A percentile compares a stretch with the other conserved stretches of the same genome.
Conservation (phyloP, 1,284 basidiomycete genomes). For the Cutaneotrichosporon cavernicola region DNA sequence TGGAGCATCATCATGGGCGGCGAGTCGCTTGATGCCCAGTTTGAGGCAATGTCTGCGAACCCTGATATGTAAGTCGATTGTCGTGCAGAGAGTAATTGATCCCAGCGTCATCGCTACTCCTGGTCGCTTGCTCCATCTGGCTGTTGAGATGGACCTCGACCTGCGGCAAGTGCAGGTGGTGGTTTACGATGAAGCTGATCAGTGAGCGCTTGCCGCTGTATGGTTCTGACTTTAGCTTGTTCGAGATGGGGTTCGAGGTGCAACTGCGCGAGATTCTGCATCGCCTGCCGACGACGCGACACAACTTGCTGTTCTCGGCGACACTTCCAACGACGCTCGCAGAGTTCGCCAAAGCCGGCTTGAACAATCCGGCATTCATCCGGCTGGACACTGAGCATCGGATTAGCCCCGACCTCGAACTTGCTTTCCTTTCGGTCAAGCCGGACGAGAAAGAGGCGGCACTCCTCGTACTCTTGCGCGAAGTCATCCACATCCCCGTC, state of each 20-base stretch:
- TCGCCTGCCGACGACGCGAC: constrained; percentile 79
- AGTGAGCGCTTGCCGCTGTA: constrained; percentile 32
- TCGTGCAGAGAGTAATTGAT: constrained; percentile 1
- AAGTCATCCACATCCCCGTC: constrained; percentile 79
- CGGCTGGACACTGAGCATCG: constrained; percentile 94
- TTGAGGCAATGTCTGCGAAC: constrained; percentile 89
- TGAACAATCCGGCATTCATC: constrained; percentile 90
- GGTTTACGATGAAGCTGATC: constrained; percentile 97
- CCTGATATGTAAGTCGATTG: constrained; percentile 79
- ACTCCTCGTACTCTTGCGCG: constrained; percentile 76
- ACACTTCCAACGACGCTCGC: constrained; percentile 94
- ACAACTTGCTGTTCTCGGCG: constrained; percentile 93
- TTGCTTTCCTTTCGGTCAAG: constrained; percentile 93
- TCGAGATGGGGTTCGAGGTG: constrained; percentile 96
- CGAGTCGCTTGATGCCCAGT: constrained; percentile 93
- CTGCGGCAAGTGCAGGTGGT: constrained; percentile 84
- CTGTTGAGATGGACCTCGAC: constrained; percentile 96
- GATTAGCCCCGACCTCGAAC: constrained; percentile 86
- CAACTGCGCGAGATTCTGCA: constrained; percentile 88
- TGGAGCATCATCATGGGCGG: constrained; percentile 97
- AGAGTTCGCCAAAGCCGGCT: constrained; percentile 94
- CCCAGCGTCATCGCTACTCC: constrained; percentile 91
- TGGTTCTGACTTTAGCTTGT: constrained; percentile 60
- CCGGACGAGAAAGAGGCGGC: constrained; percentile 93
- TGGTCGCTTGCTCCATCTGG: constrained; percentile 89